Evolutionary conservation across 1,284 basidiomycete species (phyloP).

Genomic region (Melampsora americana): DNA sequence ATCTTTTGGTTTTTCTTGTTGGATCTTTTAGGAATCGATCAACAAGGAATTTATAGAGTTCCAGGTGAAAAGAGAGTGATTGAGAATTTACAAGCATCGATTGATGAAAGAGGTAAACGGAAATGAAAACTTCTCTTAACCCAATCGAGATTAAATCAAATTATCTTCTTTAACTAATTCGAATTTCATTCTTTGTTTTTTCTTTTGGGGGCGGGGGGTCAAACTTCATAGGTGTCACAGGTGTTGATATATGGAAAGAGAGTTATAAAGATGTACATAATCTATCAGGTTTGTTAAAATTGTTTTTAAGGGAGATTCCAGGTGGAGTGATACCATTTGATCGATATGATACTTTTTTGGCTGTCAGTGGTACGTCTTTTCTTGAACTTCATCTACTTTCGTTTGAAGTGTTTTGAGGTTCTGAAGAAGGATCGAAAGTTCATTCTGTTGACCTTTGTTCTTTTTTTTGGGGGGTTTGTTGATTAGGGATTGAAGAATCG

Average conservation of each 20-base stretch:
- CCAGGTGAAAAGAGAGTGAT: constrained; percentile 40
- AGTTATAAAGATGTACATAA: constrained; percentile 35
- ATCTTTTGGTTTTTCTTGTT: neutral
- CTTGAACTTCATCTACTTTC: too few relatives aligned
- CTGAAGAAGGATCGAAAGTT: too few relatives aligned
- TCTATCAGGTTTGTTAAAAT: constrained; percentile 31
- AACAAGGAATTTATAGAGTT: constrained; percentile 39
- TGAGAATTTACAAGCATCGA: constrained; percentile 36
- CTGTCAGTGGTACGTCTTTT: constrained; percentile 36
- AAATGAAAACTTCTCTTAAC: neutral
- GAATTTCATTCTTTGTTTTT: too few relatives aligned
- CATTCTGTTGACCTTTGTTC: neutral
- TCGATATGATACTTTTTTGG: constrained; percentile 38
- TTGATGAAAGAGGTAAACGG: constrained; percentile 32
- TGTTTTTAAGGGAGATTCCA: constrained; percentile 41
- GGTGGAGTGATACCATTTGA: constrained; percentile 42
- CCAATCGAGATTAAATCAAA: neutral
- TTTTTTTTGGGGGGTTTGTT: neutral
- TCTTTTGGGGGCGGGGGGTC: neutral
- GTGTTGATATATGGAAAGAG: constrained; percentile 38
- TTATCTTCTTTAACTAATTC: neutral
- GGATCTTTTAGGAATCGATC: constrained; percentile 21
- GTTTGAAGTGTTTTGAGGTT: too few relatives aligned
- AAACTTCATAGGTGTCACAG: constrained; percentile 10
- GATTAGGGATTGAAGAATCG: constrained; percentile 15